Evolutionary conservation across 2,329 filamentous ascomycete species (phyloP).

Genomic region (Mycosphaerelloides madeirae): DNA sequence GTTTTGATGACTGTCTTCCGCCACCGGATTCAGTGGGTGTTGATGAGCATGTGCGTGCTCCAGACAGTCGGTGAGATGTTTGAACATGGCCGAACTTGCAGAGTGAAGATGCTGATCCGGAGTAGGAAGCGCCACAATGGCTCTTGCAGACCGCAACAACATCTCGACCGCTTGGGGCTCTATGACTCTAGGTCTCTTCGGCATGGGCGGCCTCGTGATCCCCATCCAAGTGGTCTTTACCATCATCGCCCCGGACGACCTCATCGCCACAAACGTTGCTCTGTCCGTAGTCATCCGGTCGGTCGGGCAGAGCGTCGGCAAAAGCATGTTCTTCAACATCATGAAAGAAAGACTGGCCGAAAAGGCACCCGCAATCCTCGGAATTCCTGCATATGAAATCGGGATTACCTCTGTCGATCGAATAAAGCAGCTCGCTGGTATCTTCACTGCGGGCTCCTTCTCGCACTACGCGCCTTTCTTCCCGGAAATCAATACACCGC

Average conservation of each 20-base stretch:
- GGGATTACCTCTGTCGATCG: constrained; percentile 5
- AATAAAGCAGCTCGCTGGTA: constrained; percentile 11
- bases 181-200: constrained; percentile 55
- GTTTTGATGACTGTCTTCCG: constrained; percentile 53
- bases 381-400: constrained; percentile 18
- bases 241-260: constrained; percentile 63
- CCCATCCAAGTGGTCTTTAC: constrained; percentile 62
- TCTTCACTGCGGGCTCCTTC: constrained; percentile 15
- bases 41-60: constrained; percentile 55
- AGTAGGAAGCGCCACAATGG: constrained; percentile 21
- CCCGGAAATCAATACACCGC: constrained; percentile 12
- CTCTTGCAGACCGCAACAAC: constrained; percentile 20
- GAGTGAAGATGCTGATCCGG: background rate
- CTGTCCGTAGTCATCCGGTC: constrained; percentile 63
- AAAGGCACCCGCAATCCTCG: constrained; percentile 48
- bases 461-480: constrained; percentile 14
- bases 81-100: background rate
- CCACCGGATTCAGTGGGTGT: constrained; percentile 55
- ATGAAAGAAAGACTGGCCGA: constrained; percentile 43
- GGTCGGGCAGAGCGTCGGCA: constrained; percentile 57
- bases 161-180: constrained; percentile 37
- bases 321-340: constrained; percentile 46
- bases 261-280: constrained; percentile 63
- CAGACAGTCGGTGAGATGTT: constrained; percentile 55
- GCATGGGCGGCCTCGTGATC: constrained; percentile 63